Conservation (phyloP, 805 yeast genomes). For the Myxozyma nipponensis region DNA sequence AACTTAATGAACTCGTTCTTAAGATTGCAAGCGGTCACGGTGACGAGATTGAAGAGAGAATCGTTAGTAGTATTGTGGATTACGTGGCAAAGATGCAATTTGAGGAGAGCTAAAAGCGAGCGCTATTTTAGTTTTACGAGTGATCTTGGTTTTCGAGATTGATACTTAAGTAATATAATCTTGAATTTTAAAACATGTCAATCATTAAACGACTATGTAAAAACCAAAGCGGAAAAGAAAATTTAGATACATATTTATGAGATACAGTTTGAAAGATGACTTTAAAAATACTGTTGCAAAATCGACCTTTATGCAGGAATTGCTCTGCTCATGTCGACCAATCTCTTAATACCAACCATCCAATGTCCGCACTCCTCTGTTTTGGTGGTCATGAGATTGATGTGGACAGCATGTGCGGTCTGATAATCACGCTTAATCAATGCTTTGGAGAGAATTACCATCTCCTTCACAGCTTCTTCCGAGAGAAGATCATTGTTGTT, state of each 20-base stretch:
- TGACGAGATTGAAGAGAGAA: slow-evolving; percentile 56
- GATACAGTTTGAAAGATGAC: too few species aligned
- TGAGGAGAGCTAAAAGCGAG: too few species aligned
- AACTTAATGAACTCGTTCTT: slow-evolving; percentile 78
- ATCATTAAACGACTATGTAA: too few species aligned
- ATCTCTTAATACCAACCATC: slow-evolving; percentile 87
- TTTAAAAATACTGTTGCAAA: too few species aligned
- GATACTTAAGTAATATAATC: too few species aligned
- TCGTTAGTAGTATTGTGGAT: slow-evolving; percentile 55
- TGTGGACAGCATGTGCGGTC: slow-evolving; percentile 49
- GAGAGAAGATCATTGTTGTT: slow-evolving; percentile 66
- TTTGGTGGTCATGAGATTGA: slow-evolving; percentile 59
- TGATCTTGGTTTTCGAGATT: too few species aligned
- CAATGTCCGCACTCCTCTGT: slow-evolving; percentile 81
- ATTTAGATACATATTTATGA: too few species aligned
- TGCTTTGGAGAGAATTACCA: slow-evolving; percentile 50
- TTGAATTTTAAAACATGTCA: too few species aligned
- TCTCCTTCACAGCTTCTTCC: slow-evolving; percentile 49
- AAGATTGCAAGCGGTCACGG: slow-evolving; percentile 82
- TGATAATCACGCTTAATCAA: slow-evolving; percentile 53
- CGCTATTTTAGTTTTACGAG: too few species aligned
- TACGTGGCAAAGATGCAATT: slow-evolving; percentile 60
- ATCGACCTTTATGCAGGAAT: not conserved
- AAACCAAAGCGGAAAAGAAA: too few species aligned
- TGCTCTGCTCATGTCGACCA: slow-evolving; percentile 67